These are phyloP conservation scores for Rhazya stricta DNA, from an alignment of 257 asterid species.

Conservation along the genomic window DNA sequence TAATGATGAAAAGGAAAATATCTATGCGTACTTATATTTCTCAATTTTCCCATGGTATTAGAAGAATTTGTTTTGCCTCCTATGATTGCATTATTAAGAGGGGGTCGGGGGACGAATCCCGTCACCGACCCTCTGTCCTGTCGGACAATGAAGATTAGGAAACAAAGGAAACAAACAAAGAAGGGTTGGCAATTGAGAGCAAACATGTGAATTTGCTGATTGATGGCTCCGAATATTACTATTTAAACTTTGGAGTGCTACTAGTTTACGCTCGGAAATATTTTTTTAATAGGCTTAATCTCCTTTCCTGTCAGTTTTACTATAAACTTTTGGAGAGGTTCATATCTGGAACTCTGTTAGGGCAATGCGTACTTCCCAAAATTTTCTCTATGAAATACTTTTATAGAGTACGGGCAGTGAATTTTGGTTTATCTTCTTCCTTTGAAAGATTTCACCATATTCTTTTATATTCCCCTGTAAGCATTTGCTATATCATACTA, in stretches of 20 bases:
- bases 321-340: not conserved
- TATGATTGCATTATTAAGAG: not conserved
- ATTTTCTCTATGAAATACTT: not conserved
- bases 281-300: not conserved
- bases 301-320: not conserved
- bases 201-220: too few species aligned
- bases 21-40: too few species aligned
- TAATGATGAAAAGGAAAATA: not conserved
- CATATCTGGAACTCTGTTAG: not conserved
- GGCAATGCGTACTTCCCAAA: not conserved
- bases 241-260: not conserved
- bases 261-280: not conserved
- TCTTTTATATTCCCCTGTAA: not conserved
- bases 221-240: not conserved
- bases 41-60: not conserved
- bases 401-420: too few species aligned
- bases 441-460: not conserved
- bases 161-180: too few species aligned
- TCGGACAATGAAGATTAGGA: not conserved
- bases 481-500: not conserved
- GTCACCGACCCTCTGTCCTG: not conserved
- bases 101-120: not conserved
- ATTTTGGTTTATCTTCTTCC: not conserved
- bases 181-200: not conserved
- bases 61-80: not conserved